Percentiles rank a stretch among this genome's conserved stretches.
These are phyloP conservation scores for Simplicillium aogashimaense DNA, from an alignment of 2,329 filamentous ascomycete species.

Conservation along the genomic window DNA sequence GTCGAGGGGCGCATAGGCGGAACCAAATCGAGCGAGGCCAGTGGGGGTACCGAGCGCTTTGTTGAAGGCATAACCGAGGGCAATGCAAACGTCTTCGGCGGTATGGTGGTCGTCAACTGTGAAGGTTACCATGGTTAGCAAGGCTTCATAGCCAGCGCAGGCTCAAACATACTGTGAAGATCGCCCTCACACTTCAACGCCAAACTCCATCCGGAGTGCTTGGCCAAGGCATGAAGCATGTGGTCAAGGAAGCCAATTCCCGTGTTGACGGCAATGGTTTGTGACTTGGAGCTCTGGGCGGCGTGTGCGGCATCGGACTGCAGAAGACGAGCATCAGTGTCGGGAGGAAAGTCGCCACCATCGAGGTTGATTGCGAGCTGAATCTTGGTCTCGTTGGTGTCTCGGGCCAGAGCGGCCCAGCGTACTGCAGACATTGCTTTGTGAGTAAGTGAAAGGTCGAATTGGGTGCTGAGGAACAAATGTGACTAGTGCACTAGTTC, in stretches of 20 bases:
- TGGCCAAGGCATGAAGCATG: slow-evolving; percentile 94
- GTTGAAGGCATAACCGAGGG: slow-evolving; percentile 79
- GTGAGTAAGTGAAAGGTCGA: background rate
- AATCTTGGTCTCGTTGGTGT: slow-evolving; percentile 98
- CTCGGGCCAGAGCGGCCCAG: slow-evolving; percentile 70
- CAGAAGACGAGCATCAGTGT: slow-evolving; percentile 47
- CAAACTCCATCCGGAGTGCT: slow-evolving; percentile 92
- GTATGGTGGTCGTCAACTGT: slow-evolving; percentile 97
- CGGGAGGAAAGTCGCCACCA: slow-evolving; percentile 66
- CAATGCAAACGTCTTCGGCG: slow-evolving; percentile 88
- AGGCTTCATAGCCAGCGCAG: background rate
- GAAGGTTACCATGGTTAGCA: background rate
- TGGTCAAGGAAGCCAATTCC: slow-evolving; percentile 98
- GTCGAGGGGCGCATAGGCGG: slow-evolving; percentile 86
- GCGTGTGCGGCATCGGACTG: slow-evolving; percentile 57
- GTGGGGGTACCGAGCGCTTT: slow-evolving; percentile 65
- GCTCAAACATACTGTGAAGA: slow-evolving; percentile 61
- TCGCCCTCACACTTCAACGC: slow-evolving; percentile 77
- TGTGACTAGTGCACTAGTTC: background rate
- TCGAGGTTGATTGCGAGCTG: slow-evolving; percentile 88
- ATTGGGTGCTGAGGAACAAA: slow-evolving; percentile 3
- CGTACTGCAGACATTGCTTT: slow-evolving; percentile 31
- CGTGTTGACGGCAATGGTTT: slow-evolving; percentile 80
- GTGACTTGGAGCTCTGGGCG: slow-evolving; percentile 71
- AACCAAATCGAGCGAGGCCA: slow-evolving; percentile 83